Evolutionary conservation across 768 basidiomycete species (phyloP).

Genomic region (Lentinus brumalis): DNA sequence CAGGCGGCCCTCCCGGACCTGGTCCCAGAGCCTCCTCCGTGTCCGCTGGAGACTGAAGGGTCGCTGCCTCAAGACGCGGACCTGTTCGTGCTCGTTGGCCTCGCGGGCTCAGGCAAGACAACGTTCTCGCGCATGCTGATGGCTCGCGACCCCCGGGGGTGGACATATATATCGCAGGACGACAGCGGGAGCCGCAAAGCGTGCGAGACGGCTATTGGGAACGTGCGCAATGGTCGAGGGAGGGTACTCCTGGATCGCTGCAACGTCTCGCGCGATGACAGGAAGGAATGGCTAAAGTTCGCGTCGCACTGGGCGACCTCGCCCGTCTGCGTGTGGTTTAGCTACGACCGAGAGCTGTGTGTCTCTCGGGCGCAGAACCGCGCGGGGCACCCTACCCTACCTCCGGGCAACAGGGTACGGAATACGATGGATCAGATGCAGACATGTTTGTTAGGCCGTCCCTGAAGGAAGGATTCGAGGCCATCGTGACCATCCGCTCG

Average conservation of each 20-base stretch:
- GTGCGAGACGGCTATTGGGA: slow-evolving; percentile 55
- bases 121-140: slow-evolving; percentile 52
- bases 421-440: slow-evolving; percentile 59
- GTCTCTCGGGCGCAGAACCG: slow-evolving; percentile 56
- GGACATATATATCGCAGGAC: slow-evolving; percentile 57
- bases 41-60: slow-evolving; percentile 48
- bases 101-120: slow-evolving; percentile 64
- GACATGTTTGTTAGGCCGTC: slow-evolving; percentile 44
- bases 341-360: slow-evolving; percentile 52
- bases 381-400: slow-evolving; percentile 59
- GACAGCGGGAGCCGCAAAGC: slow-evolving; percentile 50
- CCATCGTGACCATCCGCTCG: slow-evolving; percentile 49
- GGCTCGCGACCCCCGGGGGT: slow-evolving; percentile 46
- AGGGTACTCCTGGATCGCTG: slow-evolving; percentile 58
- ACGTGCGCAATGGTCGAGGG: slow-evolving; percentile 29
- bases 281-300: slow-evolving; percentile 52
- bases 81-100: slow-evolving; percentile 57
- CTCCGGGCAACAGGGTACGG: slow-evolving; percentile 54
- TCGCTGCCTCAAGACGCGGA: slow-evolving; percentile 37
- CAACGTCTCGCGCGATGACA: slow-evolving; percentile 50
- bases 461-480: slow-evolving; percentile 55
- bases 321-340: slow-evolving; percentile 58
- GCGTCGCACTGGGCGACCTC: slow-evolving; percentile 50
- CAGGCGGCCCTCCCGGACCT: slow-evolving; percentile 51
- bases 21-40: slow-evolving; percentile 53